Conservation (phyloP, 805 yeast species). For the Metschnikowia cubensis region DNA sequence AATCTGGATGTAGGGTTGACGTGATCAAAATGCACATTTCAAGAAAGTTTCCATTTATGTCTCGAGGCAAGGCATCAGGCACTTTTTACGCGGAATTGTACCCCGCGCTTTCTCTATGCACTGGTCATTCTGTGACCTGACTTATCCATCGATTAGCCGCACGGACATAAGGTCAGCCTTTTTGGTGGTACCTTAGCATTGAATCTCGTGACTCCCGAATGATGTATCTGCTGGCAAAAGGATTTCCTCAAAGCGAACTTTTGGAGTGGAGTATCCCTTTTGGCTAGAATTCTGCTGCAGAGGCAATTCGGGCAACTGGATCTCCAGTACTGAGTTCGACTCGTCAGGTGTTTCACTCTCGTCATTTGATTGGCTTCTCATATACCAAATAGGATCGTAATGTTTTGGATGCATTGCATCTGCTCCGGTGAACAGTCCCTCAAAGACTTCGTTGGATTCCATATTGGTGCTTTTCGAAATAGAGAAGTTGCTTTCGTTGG, state of each 20-base stretch:
- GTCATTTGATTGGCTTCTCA: background rate
- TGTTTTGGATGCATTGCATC: background rate
- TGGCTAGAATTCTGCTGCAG: background rate
- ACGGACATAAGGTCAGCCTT: background rate
- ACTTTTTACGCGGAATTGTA: background rate
- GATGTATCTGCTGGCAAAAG: constrained; percentile 12
- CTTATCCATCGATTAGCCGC: background rate
- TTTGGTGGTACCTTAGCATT: constrained; percentile 6
- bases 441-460: background rate
- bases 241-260: constrained; percentile 3
- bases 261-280: background rate
- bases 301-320: constrained; percentile 1
- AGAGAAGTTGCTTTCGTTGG: background rate
- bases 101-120: background rate
- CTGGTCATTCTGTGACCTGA: background rate
- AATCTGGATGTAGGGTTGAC: constrained; percentile 65
- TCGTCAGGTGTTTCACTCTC: constrained; percentile 3
- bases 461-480: background rate
- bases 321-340: constrained; percentile 1
- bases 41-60: background rate
- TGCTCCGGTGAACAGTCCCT: background rate
- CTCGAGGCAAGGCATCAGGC: background rate
- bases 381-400: constrained; percentile 2
- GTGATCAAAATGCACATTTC: constrained; percentile 77
- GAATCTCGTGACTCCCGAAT: constrained; percentile 14